Conservation (phyloP, 225 moss, liverwort and hornwort genomes). For the Asterella californica region DNA sequence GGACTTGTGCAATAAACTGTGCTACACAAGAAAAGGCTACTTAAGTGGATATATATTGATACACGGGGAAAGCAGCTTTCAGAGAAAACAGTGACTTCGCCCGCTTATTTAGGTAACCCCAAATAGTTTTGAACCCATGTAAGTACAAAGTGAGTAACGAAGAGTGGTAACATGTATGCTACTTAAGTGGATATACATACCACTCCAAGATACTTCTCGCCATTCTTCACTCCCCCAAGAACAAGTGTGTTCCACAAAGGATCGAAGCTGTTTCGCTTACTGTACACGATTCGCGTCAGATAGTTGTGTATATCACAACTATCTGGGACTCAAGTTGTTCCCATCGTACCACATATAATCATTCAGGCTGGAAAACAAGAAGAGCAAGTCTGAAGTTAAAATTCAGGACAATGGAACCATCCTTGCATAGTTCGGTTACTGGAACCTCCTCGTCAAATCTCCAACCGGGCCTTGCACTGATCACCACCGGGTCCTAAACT, state of each 20-base stretch:
- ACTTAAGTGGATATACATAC: too few species aligned
- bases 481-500: not conserved
- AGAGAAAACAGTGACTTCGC: too few species aligned
- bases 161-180: too few species aligned
- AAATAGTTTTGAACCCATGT: too few species aligned
- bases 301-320: conserved; percentile 94
- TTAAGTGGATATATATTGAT: too few species aligned
- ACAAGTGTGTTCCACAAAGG: conserved; percentile 97
- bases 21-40: not conserved
- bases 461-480: too few species aligned
- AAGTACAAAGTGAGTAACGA: too few species aligned
- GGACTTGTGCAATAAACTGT: not conserved
- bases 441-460: not conserved
- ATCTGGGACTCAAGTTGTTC: conserved; percentile 76
- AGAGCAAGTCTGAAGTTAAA: not conserved
- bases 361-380: conserved; percentile 46
- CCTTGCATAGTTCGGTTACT: too few species aligned
- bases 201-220: conserved; percentile 92
- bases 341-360: conserved; percentile 97
- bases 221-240: conserved; percentile 91
- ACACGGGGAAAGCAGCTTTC: too few species aligned
- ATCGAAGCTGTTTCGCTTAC: conserved; percentile 88
- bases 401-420: not conserved
- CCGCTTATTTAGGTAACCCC: too few species aligned
- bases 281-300: conserved; percentile 80